Evolutionary conservation across 805 yeast species (phyloP).

Genomic region (Wickerhamomyces bisporus): DNA sequence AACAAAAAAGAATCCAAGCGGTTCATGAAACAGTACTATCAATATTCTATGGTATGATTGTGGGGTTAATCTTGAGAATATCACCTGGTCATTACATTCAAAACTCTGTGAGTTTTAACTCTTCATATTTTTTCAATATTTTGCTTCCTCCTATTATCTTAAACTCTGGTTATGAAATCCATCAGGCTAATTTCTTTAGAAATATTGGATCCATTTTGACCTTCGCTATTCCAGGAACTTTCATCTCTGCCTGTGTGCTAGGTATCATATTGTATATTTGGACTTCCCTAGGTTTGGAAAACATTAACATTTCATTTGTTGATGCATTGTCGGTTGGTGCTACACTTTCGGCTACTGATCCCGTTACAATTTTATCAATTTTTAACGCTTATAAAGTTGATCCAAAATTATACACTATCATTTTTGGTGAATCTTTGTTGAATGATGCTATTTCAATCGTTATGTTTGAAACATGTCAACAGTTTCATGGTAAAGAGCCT

Average conservation of each 20-base stretch:
- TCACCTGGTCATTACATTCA: conserved; percentile 97
- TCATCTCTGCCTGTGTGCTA: conserved; percentile 82
- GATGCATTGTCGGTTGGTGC: conserved; percentile 98
- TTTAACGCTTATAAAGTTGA: conserved; percentile 98
- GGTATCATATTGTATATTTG: conserved; percentile 86
- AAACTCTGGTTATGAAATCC: conserved; percentile 94
- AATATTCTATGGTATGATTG: conserved; percentile 94
- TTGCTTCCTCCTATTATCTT: conserved; percentile 93
- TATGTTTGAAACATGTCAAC: conserved; percentile 97
- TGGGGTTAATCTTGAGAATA: conserved; percentile 84
- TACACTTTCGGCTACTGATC: conserved; percentile 96
- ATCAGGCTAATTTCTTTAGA: conserved; percentile 91
- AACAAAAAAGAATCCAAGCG: conserved; percentile 86
- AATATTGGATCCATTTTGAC: conserved; percentile 87
- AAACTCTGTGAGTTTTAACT: conserved; percentile 92
- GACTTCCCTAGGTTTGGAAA: conserved; percentile 89
- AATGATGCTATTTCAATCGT: conserved; percentile 98
- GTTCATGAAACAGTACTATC: conserved; percentile 97
- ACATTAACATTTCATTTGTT: conserved; percentile 84
- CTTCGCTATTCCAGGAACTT: conserved; percentile 97
- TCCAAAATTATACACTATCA: conserved; percentile 93
- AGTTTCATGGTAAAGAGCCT: conserved; percentile 83
- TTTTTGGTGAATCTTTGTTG: conserved; percentile 91
- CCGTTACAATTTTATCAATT: conserved; percentile 92
- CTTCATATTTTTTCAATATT: conserved; percentile 89